Evolutionary conservation across 202 grass and related monocot species (phyloP).

Genomic region (Zizania palustris): DNA sequence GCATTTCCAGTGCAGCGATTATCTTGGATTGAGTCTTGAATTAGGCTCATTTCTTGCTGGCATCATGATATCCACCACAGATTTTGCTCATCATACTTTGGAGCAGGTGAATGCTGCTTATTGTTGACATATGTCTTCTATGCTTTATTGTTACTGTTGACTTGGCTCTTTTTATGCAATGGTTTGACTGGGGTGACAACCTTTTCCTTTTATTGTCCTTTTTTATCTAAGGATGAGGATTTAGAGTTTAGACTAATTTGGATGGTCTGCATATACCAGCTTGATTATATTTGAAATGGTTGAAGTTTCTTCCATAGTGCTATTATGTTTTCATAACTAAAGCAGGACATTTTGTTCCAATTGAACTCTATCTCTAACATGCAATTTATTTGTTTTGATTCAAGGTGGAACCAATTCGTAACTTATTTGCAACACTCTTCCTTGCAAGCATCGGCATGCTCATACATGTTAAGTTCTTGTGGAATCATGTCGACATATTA

Average conservation of each 20-base stretch:
- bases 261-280: constrained; percentile 12
- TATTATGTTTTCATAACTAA: constrained; percentile 21
- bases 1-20: too few species aligned
- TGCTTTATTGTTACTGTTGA: too few species aligned
- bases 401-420: constrained; percentile 89
- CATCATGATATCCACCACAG: too few species aligned
- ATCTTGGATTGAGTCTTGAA: too few species aligned
- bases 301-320: constrained; percentile 26
- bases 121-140: too few species aligned
- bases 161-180: constrained; percentile 8
- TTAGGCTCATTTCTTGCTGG: too few species aligned
- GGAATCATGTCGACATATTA: constrained; percentile 97
- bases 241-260: constrained; percentile 28
- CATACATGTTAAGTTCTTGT: constrained; percentile 95
- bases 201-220: not conserved
- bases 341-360: constrained; percentile 16
- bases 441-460: constrained; percentile 99
- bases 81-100: too few species aligned
- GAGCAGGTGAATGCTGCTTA: too few species aligned
- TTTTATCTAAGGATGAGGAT: constrained; percentile 9
- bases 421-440: constrained; percentile 97
- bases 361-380: not conserved
- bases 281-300: constrained; percentile 9
- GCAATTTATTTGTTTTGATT: constrained; percentile 42
- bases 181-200: not conserved